Evolutionary conservation across 2,329 filamentous ascomycete genomes (phyloP), one percentile per base, ranked within the genome.

Genomic region (Claviceps sp.): DNA sequence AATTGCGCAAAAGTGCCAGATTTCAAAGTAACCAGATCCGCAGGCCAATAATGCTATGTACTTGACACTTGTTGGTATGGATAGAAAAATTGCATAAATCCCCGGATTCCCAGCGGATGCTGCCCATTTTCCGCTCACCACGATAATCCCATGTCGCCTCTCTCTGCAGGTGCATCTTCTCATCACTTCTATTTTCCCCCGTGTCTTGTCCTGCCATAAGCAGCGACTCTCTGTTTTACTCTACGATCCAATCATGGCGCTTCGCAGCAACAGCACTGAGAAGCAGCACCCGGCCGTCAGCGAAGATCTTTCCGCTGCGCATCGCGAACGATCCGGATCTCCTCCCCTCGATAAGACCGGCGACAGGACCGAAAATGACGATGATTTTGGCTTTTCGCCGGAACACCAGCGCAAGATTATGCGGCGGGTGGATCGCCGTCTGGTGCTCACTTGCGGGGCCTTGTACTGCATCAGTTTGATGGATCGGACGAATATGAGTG

Each of bases 381-480:
- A 54, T 13, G 67, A 71, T 54, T 60, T 69, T 56, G 73, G 70
- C 51, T 82, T 84, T 65, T 74, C 78, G 1, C 72, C 72, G 0
- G 66, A 72, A n/a, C 82, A 91, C 66, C 78, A 85, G 67, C 78
- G 72, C 62, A 75, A 69, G 44, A 87, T 93, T 60, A 79, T 89
- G 41, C 73, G 76, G 52, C 78, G 79, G 13, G 72, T 93, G 58
- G 88, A 94, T 65, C 70, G 73, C 34, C 78, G 82, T 2, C 70
- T 86, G 3, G 77, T 85, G 43, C 62, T 75, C 4, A 81, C 76
- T 1, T 76, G 80, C 5, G 82, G 82, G 20, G 62, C 75, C 57
- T 76, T 89, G 69, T 90, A 90, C 66, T 87, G 84, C 63, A 74
- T 87, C 59, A 84, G 78, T 57, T 69, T 91, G 54, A 87, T 91